Evolutionary conservation across 129 eudicot species (phyloP), one percentile per base, ranked within the genome.

Genomic region (Scalesia atractyloides): DNA sequence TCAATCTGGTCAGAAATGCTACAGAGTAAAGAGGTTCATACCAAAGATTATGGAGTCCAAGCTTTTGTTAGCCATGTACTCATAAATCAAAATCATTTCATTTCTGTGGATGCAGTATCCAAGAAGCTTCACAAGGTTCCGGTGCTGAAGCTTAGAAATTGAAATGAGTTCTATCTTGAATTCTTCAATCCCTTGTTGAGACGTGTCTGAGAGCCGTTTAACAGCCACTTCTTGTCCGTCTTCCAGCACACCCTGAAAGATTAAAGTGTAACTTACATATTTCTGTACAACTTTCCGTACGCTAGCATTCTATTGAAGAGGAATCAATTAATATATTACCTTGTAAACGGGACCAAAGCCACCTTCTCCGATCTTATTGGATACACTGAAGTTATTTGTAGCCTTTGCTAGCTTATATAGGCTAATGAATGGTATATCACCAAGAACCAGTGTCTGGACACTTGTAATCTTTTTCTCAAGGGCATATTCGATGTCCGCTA

Each of bases 121-220:
- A 37, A 82, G 67, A 36, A 82, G 85, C 59, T 66, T 69, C 19
- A 81, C 81, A 59, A 81, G 85, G 44, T 81, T 81, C 24, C 85
- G 68, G 34, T 81, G 85, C 48, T 82, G 85, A 66, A 82, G 82
- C 52, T 76, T 81, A 3, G 82, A 59, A 14, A 81, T 65, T 9
- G 9, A 58, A 19, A 17, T 16, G 63, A 73, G 16, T 73, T 73
- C 78, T n/a, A 63, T 73, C 12, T 37, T 73, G 70, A 73, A 73
- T 22, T 73, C 78, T 8, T 73, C 70, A 34, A 62, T 14, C 22
- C 78, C 78, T 74, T 64, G 79, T 19, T 74, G 44, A 0, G 79
- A 74, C 20, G 65, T 20, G 12, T 74, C 56, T 22, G 79, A 74
- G 19, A 74, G 79, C 47, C 72, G 64, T 5, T 74, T 74, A 14